phyloP scores from a whole-genome alignment of 2,329 filamentous ascomycete species.

The Biscogniauxia marginata region DNA sequence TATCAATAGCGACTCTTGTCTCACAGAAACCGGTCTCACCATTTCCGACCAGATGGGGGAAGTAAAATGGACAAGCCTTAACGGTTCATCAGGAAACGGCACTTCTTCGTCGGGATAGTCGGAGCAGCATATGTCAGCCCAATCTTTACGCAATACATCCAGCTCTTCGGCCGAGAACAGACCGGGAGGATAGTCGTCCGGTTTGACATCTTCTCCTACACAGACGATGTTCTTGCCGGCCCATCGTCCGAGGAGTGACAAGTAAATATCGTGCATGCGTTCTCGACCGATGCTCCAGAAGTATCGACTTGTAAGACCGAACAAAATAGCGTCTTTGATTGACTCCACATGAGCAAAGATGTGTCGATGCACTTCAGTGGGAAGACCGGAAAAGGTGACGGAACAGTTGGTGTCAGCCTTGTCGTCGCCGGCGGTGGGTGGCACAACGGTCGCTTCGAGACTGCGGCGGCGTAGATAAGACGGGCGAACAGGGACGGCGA shows the following conservation, averaged over 20 bases:
- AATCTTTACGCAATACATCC: constrained; percentile 16
- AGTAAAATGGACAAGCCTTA: constrained; percentile 12
- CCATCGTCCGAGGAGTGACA: constrained; percentile 25
- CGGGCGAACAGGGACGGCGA: too few species aligned
- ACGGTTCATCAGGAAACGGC: constrained; percentile 12
- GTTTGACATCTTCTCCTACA: constrained; percentile 19
- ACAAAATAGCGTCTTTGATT: constrained; percentile 3
- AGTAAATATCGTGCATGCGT: constrained; percentile 14
- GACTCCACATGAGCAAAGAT: constrained; percentile 9
- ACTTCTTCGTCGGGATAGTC: constrained; percentile 7
- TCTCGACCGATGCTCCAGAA: constrained; percentile 7
- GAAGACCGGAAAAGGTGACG: constrained; percentile 7
- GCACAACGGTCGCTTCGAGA: too few species aligned
- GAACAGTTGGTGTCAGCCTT: too few species aligned
- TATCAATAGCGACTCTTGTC: not conserved
- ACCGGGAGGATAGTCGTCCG: constrained; percentile 15
- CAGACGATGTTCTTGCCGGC: constrained; percentile 30
- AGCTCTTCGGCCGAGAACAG: constrained; percentile 18
- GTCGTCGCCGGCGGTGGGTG: too few species aligned
- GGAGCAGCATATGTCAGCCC: not conserved
- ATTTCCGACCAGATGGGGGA: constrained; percentile 3
- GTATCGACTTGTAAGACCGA: constrained; percentile 10
- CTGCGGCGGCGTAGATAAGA: too few species aligned
- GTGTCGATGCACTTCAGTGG: constrained; percentile 9
- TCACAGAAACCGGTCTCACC: constrained; percentile 15